A percentile compares a stretch with the other conserved stretches of the same genome.
Evolutionary conservation across 805 yeast genomes (phyloP).

Genomic region (Starmerella davenportii): DNA sequence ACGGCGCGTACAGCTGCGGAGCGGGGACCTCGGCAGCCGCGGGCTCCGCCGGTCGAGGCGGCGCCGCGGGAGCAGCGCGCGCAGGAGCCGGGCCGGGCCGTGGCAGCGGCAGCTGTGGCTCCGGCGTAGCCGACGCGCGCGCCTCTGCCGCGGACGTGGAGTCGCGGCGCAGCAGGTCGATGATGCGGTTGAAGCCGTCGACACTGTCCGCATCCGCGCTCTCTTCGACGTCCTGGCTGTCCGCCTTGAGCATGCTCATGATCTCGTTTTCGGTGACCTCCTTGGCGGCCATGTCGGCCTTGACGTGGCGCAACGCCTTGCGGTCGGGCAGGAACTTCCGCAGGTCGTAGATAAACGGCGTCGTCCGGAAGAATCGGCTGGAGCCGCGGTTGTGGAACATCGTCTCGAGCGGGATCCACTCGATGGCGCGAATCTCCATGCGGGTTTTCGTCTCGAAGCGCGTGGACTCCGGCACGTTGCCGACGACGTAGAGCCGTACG

Average conservation of each 20-base stretch:
- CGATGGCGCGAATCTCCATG: slow-evolving; percentile 68
- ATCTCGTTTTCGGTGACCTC: not conserved
- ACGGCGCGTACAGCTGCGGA: not conserved
- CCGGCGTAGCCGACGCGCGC: not conserved
- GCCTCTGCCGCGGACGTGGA: not conserved
- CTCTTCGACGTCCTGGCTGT: not conserved
- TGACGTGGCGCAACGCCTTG: not conserved
- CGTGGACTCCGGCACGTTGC: slow-evolving; percentile 59
- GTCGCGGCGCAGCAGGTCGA: not conserved
- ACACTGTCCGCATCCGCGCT: not conserved
- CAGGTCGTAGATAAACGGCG: not conserved
- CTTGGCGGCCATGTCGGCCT: not conserved
- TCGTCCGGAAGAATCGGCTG: not conserved
- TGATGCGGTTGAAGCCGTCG: not conserved
- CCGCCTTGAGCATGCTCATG: not conserved
- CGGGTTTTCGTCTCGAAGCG: slow-evolving; percentile 67
- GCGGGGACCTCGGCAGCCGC: not conserved
- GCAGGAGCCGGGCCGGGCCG: not conserved
- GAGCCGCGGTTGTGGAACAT: not conserved
- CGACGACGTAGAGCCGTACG: slow-evolving; percentile 61
- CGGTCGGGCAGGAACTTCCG: not conserved
- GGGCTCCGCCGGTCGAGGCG: not conserved
- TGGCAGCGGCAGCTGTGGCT: not conserved
- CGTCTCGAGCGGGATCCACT: slow-evolving; percentile 34
- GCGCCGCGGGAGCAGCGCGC: not conserved